Conservation (phyloP, 768 basidiomycete genomes). For the button mushroom (Agaricus bisporus) region DNA sequence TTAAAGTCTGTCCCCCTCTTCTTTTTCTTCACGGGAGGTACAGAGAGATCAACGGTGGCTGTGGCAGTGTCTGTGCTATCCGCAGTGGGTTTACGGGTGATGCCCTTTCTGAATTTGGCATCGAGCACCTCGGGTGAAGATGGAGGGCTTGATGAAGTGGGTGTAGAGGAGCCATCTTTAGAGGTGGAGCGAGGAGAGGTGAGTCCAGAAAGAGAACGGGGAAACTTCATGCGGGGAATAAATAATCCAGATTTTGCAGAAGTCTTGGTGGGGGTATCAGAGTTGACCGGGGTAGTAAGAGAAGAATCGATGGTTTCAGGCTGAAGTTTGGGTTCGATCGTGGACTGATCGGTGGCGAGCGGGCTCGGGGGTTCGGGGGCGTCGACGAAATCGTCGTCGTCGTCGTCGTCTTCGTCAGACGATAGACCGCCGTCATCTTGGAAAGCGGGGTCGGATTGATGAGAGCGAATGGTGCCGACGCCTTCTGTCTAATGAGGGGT, state of each 20-base stretch:
- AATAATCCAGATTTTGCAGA: conserved; percentile 18
- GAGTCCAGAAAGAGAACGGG: conserved; percentile 10
- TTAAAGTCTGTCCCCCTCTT: conserved; percentile 34
- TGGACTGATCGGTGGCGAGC: conserved; percentile 18
- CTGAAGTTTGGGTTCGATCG: not conserved
- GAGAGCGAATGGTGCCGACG: conserved; percentile 74
- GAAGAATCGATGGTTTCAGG: conserved; percentile 10
- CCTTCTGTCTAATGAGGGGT: conserved; percentile 61
- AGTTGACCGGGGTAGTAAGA: conserved; percentile 16
- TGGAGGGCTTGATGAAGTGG: not conserved
- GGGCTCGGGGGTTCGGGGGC: conserved; percentile 14
- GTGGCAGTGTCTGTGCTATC: not conserved
- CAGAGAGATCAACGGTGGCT: not conserved
- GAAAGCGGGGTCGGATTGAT: conserved; percentile 45
- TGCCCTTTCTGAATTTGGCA: conserved; percentile 1
- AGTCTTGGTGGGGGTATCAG: conserved; percentile 14
- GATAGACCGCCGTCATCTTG: conserved; percentile 79
- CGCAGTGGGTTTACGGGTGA: conserved; percentile 5
- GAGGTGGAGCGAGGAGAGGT: conserved; percentile 10
- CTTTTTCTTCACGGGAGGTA: conserved; percentile 13
- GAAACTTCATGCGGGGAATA: conserved; percentile 19
- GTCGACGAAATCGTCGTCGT: conserved; percentile 24
- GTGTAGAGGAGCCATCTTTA: not conserved
- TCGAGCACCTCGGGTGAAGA: not conserved
- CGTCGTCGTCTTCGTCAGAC: conserved; percentile 31